phyloP scores from a whole-genome alignment of 768 basidiomycete species.

The Lactifluus hygrophoroides region DNA sequence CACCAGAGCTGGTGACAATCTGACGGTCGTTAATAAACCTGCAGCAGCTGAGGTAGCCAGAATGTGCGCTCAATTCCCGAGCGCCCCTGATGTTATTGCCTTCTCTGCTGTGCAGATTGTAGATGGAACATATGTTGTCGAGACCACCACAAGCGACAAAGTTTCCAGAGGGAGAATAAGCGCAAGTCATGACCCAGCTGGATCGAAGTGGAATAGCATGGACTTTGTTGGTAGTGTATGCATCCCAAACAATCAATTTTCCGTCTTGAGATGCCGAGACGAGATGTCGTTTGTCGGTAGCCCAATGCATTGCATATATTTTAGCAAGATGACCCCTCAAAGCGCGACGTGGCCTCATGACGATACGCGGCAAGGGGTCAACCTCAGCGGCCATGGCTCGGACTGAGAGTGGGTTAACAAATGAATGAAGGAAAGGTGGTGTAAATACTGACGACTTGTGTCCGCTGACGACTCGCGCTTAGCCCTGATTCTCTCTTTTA shows the following conservation, averaged over 20 bases:
- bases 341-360: constrained; percentile 92
- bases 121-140: constrained; percentile 99
- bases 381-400: constrained; percentile 98
- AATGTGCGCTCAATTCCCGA: constrained; percentile 92
- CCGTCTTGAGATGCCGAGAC: constrained; percentile 99
- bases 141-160: constrained; percentile 98
- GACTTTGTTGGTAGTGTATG: constrained; percentile 99
- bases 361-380: constrained; percentile 89
- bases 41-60: constrained; percentile 96
- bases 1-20: constrained; percentile 95
- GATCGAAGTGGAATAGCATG: constrained; percentile 97
- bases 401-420: constrained; percentile 41
- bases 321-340: constrained; percentile 97
- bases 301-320: constrained; percentile 99
- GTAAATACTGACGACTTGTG: constrained; percentile 68
- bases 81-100: constrained; percentile 80
- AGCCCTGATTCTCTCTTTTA: constrained; percentile 98
- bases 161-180: constrained; percentile 94
- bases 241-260: constrained; percentile 99
- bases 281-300: constrained; percentile 91
- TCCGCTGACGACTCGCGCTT: constrained; percentile 97
- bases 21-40: constrained; percentile 98
- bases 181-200: constrained; percentile 99
- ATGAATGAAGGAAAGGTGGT: constrained; percentile 1
- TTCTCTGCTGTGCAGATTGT: constrained; percentile 79